Conservation (phyloP, 1,284 basidiomycete species). For the Ceratorhiza oryzae-sativae region DNA sequence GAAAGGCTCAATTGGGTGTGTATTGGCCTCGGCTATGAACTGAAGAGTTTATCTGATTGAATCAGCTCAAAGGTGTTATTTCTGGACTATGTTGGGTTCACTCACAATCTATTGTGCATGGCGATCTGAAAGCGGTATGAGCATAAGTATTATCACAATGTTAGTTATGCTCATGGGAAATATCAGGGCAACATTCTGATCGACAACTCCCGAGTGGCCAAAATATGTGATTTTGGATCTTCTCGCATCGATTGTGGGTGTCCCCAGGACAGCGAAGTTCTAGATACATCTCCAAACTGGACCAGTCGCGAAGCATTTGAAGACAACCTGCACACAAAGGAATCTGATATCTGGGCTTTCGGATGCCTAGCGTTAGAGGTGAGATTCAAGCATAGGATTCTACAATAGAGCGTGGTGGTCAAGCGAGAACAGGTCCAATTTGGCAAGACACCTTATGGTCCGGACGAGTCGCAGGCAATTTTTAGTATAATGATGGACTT, state of each 20-base stretch:
- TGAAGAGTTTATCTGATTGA: not conserved
- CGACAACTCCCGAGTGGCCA: not conserved
- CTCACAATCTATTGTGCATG: not conserved
- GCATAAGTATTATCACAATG: not conserved
- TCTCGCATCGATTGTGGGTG: constrained; percentile 8
- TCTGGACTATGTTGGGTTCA: constrained; percentile 3
- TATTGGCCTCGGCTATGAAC: not conserved
- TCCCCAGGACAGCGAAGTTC: not conserved
- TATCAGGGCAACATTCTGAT: constrained; percentile 9
- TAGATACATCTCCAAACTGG: not conserved
- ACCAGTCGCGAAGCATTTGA: not conserved
- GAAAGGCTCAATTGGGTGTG: no score
- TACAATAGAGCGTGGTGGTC: no score
- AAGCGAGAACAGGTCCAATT: not conserved
- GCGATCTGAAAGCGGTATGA: constrained; percentile 14
- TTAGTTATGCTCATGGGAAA: no score
- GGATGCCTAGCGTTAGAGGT: constrained; percentile 28
- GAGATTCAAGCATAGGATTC: no score
- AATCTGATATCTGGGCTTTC: constrained; percentile 26
- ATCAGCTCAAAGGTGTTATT: not conserved
- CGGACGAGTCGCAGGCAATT: not conserved
- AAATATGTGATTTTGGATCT: constrained; percentile 32
- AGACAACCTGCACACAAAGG: not conserved
- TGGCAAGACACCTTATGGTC: not conserved
- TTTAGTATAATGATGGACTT: not conserved